phyloP scores from a whole-genome alignment of 495 filamentous ascomycete species.

The Immersiella caudata region DNA sequence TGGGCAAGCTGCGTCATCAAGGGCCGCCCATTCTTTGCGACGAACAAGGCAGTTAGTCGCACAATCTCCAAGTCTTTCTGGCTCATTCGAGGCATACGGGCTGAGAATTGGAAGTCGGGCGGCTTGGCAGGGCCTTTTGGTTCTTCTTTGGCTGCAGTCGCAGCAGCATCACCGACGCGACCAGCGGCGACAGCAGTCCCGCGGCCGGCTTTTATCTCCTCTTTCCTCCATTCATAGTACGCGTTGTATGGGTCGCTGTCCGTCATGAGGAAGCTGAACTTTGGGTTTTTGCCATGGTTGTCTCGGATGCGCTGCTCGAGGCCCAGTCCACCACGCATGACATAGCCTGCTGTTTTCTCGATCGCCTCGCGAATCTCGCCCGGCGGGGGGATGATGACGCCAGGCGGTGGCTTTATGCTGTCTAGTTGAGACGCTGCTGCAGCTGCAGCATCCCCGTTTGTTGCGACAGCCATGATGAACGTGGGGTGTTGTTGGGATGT shows the following conservation, averaged over 20 bases:
- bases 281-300: conserved; percentile 82
- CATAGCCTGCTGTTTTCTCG: conserved; percentile 96
- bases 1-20: conserved; percentile 89
- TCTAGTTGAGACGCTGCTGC: conserved; percentile 49
- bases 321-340: conserved; percentile 75
- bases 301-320: conserved; percentile 91
- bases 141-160: conserved; percentile 56
- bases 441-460: conserved; percentile 58
- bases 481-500: conserved; percentile 20
- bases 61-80: conserved; percentile 95
- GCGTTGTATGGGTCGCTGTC: conserved; percentile 80
- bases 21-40: conserved; percentile 84
- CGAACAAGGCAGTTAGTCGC: conserved; percentile 83
- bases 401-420: conserved; percentile 72
- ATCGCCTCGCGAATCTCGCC: conserved; percentile 72
- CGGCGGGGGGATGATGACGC: conserved; percentile 79
- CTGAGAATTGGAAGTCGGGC: conserved; percentile 90
- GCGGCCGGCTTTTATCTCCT: conserved; percentile 79
- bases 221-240: conserved; percentile 88
- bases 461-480: conserved; percentile 50
- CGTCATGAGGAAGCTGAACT: conserved; percentile 83
- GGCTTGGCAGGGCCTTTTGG: conserved; percentile 84
- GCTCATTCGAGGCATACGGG: conserved; percentile 95
- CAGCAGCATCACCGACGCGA: conserved; percentile 64
- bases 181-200: conserved; percentile 82